These are phyloP conservation scores for Ophiocordyceps unilateralis DNA, from an alignment of 2,329 filamentous ascomycete species.

Conservation along the genomic window DNA sequence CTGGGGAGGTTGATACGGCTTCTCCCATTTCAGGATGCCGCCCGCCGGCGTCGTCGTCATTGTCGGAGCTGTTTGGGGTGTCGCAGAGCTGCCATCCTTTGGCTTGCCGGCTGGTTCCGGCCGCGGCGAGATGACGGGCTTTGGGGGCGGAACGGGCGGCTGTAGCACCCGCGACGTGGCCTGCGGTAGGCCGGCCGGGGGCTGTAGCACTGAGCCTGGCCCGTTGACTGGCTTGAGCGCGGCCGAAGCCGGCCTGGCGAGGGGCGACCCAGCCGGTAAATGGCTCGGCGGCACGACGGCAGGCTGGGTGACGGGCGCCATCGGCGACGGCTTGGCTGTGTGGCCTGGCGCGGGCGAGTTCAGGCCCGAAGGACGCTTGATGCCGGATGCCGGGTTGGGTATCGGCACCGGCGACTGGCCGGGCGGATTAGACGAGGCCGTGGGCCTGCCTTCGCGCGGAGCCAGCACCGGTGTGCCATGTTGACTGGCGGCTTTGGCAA, in stretches of 20 bases:
- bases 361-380: conserved; percentile 11
- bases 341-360: conserved; percentile 14
- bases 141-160: conserved; percentile 12
- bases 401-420: conserved; percentile 8
- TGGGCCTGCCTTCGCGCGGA: conserved; percentile 15
- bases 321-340: conserved; percentile 13
- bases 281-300: conserved; percentile 12
- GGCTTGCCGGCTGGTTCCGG: conserved; percentile 15
- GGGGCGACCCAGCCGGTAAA: conserved; percentile 10
- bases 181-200: conserved; percentile 16
- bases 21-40: conserved; percentile 22
- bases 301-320: conserved; percentile 6
- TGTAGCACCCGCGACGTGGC: conserved; percentile 15
- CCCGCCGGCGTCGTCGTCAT: conserved; percentile 6
- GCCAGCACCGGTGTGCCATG: conserved; percentile 14
- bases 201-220: conserved; percentile 17
- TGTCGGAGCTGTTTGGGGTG: conserved; percentile 7
- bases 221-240: conserved; percentile 12
- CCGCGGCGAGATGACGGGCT: conserved; percentile 15
- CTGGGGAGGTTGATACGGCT: conserved; percentile 20
- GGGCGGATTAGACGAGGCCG: conserved; percentile 8
- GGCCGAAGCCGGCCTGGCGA: conserved; percentile 11
- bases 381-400: conserved; percentile 6
- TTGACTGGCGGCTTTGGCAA: conserved; percentile 19
- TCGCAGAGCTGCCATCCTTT: conserved; percentile 9